Percentiles rank a stretch among this genome's conserved stretches.
phyloP scores from a whole-genome alignment of 805 yeast genomes.

The Yarrowia divulgata region DNA sequence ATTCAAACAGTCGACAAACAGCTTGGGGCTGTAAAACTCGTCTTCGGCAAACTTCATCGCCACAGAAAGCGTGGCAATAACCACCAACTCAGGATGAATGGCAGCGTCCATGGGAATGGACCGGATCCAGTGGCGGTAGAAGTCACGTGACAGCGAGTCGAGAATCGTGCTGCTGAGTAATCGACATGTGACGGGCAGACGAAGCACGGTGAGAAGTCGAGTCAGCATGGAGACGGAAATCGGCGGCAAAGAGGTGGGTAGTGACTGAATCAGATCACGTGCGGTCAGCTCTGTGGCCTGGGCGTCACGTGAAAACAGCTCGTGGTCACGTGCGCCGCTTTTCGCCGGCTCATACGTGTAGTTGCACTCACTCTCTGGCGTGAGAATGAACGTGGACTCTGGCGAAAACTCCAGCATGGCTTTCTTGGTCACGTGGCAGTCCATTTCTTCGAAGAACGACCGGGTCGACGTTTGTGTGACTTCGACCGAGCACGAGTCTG shows the following conservation, averaged over 20 bases:
- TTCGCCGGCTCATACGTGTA: background rate
- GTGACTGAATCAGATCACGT: background rate
- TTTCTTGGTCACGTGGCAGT: slow-evolving; percentile 31
- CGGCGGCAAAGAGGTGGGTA: slow-evolving; percentile 23
- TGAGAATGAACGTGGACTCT: slow-evolving; percentile 30
- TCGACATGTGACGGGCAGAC: slow-evolving; percentile 10
- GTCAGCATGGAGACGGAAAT: slow-evolving; percentile 14
- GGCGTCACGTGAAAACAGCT: background rate
- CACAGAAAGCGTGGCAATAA: slow-evolving; percentile 40
- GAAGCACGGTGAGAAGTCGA: background rate
- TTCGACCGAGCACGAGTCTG: slow-evolving; percentile 20
- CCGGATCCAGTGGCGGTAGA: slow-evolving; percentile 41
- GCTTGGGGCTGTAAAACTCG: slow-evolving; percentile 23
- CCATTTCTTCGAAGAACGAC: slow-evolving; percentile 31
- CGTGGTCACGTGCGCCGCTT: background rate
- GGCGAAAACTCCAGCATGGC: slow-evolving; percentile 34
- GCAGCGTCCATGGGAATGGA: slow-evolving; percentile 40
- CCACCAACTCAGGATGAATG: slow-evolving; percentile 41
- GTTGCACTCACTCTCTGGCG: slow-evolving; percentile 12
- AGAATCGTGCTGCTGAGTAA: slow-evolving; percentile 7
- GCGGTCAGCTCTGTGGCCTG: slow-evolving; percentile 10
- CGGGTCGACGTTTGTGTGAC: slow-evolving; percentile 18
- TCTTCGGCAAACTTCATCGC: slow-evolving; percentile 42
- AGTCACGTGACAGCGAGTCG: slow-evolving; percentile 41
- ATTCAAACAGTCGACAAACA: slow-evolving; percentile 23